Conservation (phyloP, 371 early-diverging fungal species). For the Lichtheimia corymbifera region DNA sequence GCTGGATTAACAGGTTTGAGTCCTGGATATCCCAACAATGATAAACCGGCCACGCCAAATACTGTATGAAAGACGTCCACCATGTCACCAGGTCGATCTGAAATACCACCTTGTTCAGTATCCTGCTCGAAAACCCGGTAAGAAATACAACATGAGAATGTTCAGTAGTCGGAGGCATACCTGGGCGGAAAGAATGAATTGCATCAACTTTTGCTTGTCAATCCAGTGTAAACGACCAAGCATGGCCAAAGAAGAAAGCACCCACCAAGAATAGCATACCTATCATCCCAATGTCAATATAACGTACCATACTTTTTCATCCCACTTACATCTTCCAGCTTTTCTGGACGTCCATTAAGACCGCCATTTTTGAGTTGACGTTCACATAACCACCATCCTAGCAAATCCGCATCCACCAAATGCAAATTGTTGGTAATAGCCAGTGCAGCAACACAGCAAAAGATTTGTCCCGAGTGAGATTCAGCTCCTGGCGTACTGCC, state of each 20-base stretch:
- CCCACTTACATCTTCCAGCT: slow-evolving; percentile 85
- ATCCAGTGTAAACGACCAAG: slow-evolving; percentile 88
- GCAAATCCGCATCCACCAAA: slow-evolving; percentile 72
- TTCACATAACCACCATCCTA: slow-evolving; percentile 93
- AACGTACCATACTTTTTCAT: background rate
- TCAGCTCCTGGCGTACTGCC: slow-evolving; percentile 94
- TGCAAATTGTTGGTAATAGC: slow-evolving; percentile 74
- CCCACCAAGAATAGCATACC: slow-evolving; percentile 99
- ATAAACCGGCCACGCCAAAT: slow-evolving; percentile 92
- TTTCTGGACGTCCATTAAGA: slow-evolving; percentile 96
- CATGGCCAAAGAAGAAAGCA: slow-evolving; percentile 87
- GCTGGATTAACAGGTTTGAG: slow-evolving; percentile 83
- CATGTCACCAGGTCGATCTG: slow-evolving; percentile 93
- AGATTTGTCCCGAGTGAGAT: slow-evolving; percentile 95
- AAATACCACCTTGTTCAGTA: slow-evolving; percentile 89
- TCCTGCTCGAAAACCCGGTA: slow-evolving; percentile 50
- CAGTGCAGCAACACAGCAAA: slow-evolving; percentile 91
- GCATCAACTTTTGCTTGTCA: slow-evolving; percentile 69
- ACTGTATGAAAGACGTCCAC: slow-evolving; percentile 97
- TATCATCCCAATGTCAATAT: slow-evolving; percentile 11
- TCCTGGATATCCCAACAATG: slow-evolving; percentile 80
- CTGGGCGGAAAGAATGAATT: slow-evolving; percentile 88
- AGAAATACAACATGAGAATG: background rate
- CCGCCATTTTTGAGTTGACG: slow-evolving; percentile 95
- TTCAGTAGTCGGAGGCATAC: slow-evolving; percentile 30